phyloP scores from a whole-genome alignment of 495 filamentous ascomycete genomes.

The Penicillium mononematosum region DNA sequence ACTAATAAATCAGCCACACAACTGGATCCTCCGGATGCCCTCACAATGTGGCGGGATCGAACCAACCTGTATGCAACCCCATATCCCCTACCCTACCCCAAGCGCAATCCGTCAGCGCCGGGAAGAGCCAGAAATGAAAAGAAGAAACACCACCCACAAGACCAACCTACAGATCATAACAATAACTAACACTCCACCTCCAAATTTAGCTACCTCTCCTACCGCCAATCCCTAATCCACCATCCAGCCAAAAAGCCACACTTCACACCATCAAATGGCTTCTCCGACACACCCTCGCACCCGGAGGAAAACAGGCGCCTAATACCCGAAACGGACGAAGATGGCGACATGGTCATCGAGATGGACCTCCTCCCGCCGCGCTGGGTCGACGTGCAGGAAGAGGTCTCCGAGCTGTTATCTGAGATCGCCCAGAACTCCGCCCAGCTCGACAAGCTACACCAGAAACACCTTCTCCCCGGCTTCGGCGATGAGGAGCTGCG shows the following conservation, averaged over 20 bases:
- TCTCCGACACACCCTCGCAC: constrained; percentile 59
- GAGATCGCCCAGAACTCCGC: constrained; percentile 79
- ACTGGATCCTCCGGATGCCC: constrained; percentile 20
- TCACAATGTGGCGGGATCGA: constrained; percentile 93
- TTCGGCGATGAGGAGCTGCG: constrained; percentile 94
- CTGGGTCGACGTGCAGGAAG: constrained; percentile 93
- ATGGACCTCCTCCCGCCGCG: constrained; percentile 96
- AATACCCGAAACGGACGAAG: constrained; percentile 70
- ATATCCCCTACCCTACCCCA: constrained; percentile 12
- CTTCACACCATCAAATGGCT: constrained; percentile 71
- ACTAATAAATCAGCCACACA: constrained; percentile 19
- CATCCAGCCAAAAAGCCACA: constrained; percentile 83
- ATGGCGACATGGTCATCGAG: constrained; percentile 94
- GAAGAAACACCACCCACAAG: neutral
- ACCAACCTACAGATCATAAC: neutral
- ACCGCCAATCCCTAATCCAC: constrained; percentile 96
- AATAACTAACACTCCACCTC: constrained; percentile 13
- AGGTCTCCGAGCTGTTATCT: constrained; percentile 79
- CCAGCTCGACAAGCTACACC: constrained; percentile 85
- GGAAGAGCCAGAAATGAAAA: neutral
- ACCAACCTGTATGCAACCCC: constrained; percentile 77
- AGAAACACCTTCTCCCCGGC: constrained; percentile 94
- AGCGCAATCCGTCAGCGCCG: constrained; percentile 3
- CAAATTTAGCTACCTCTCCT: constrained; percentile 82
- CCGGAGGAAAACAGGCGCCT: constrained; percentile 82